phyloP scores from a whole-genome alignment of 1,284 basidiomycete species.

The Moniliophthora roreri region DNA sequence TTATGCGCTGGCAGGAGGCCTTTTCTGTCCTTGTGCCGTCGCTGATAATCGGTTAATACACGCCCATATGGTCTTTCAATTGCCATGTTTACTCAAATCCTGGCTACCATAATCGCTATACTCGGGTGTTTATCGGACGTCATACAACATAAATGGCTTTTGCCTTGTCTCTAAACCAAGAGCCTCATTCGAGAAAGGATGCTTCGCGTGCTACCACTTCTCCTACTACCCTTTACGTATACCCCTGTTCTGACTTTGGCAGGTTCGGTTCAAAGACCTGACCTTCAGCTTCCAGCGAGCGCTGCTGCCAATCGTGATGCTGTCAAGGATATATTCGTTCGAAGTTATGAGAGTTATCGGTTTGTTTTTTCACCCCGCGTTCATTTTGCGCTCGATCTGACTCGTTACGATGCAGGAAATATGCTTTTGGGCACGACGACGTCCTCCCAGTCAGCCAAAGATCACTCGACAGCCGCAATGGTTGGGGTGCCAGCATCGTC shows the following conservation, averaged over 20 bases:
- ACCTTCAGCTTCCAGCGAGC: conserved; percentile 12
- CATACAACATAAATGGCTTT: too few species aligned
- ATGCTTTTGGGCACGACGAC: conserved; percentile 54
- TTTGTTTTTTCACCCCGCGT: neutral
- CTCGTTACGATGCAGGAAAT: conserved; percentile 31
- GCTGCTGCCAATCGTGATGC: conserved; percentile 9
- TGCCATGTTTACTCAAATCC: too few species aligned
- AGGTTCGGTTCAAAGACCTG: conserved; percentile 11
- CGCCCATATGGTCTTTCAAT: too few species aligned
- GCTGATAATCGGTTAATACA: too few species aligned
- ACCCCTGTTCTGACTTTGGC: neutral
- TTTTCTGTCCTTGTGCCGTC: too few species aligned
- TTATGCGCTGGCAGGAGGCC: too few species aligned
- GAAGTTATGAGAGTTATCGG: conserved; percentile 19
- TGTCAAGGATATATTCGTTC: conserved; percentile 16
- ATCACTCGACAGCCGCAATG: conserved; percentile 42
- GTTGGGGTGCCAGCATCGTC: conserved; percentile 53
- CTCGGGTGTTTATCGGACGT: too few species aligned
- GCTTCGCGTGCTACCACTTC: too few species aligned
- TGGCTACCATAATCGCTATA: too few species aligned
- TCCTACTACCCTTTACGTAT: neutral
- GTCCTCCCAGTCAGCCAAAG: conserved; percentile 39
- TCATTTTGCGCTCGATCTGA: neutral
- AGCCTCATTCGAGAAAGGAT: too few species aligned
- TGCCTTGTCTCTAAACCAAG: too few species aligned